Evolutionary conservation across 148 eudicot genomes (phyloP).

Genomic region (Persicaria maculosa): DNA sequence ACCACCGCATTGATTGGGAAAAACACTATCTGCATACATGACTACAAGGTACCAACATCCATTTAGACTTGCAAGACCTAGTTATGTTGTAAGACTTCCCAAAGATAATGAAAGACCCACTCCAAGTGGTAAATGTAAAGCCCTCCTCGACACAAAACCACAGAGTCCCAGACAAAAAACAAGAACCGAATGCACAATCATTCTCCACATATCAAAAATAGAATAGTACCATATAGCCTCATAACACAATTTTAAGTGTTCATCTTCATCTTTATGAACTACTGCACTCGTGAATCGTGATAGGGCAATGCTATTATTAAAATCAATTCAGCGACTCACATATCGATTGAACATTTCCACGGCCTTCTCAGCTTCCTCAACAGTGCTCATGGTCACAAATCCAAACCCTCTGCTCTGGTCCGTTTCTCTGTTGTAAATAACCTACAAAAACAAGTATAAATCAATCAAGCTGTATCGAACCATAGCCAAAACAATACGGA

Average conservation of each 20-base stretch:
- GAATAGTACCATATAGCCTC: background rate
- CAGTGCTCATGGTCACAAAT: slow-evolving; percentile 91
- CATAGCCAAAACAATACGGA: background rate
- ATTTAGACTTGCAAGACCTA: background rate
- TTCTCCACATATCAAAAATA: background rate
- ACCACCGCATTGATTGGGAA: background rate
- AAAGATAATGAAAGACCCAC: background rate
- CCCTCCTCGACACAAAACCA: background rate
- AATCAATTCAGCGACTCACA: slow-evolving; percentile 36
- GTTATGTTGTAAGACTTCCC: background rate
- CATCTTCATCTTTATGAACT: too few relatives aligned
- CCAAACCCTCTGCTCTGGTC: slow-evolving; percentile 91
- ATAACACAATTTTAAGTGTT: background rate
- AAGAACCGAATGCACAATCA: background rate
- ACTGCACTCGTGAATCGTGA: background rate
- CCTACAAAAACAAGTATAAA: slow-evolving; percentile 26
- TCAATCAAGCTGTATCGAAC: background rate
- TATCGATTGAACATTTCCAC: slow-evolving; percentile 61
- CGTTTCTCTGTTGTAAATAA: slow-evolving; percentile 87
- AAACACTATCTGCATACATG: background rate
- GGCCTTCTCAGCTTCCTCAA: slow-evolving; percentile 82
- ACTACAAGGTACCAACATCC: background rate
- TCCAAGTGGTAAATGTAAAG: background rate
- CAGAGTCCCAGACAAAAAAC: background rate
- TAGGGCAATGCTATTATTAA: background rate